These are phyloP conservation scores for Ceratobasidium sp. DNA, from an alignment of 1,284 basidiomycete species.

Conservation along the genomic window DNA sequence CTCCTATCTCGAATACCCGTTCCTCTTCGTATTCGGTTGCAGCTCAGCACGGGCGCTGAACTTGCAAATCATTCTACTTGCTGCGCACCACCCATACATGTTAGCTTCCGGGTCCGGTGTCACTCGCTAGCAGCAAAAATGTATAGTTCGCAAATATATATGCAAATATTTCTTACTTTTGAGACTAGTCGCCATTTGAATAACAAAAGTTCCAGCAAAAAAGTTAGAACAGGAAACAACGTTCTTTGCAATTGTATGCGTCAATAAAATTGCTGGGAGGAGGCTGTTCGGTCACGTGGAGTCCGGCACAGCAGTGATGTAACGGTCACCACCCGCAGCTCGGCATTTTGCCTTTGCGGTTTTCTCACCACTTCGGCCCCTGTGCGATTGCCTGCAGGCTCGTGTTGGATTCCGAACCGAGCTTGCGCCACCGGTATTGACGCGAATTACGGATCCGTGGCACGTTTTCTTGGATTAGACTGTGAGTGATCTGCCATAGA, in stretches of 20 bases:
- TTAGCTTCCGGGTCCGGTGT: background rate
- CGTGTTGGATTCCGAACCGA: background rate
- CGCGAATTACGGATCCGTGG: constrained; percentile 1
- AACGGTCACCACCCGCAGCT: background rate
- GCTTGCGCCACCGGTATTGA: background rate
- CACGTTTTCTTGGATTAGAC: constrained; percentile 6
- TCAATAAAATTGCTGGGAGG: background rate
- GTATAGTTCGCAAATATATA: background rate
- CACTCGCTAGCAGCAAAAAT: background rate
- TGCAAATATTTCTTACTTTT: background rate
- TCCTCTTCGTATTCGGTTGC: constrained; percentile 10
- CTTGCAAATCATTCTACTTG: constrained; percentile 13
- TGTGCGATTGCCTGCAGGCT: background rate
- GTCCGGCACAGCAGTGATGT: constrained; percentile 9
- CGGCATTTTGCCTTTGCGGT: constrained; percentile 1
- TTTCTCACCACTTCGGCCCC: background rate
- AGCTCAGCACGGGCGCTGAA: background rate
- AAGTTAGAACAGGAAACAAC: background rate
- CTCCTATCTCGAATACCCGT: constrained; percentile 15
- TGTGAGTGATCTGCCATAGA: constrained; percentile 1
- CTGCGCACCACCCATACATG: background rate
- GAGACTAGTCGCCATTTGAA: background rate
- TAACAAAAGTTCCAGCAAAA: background rate
- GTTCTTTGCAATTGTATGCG: background rate
- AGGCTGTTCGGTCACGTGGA: constrained; percentile 16